Evolutionary conservation across 2,329 filamentous ascomycete species (phyloP).

Genomic region (Aurifilum marmelostoma): DNA sequence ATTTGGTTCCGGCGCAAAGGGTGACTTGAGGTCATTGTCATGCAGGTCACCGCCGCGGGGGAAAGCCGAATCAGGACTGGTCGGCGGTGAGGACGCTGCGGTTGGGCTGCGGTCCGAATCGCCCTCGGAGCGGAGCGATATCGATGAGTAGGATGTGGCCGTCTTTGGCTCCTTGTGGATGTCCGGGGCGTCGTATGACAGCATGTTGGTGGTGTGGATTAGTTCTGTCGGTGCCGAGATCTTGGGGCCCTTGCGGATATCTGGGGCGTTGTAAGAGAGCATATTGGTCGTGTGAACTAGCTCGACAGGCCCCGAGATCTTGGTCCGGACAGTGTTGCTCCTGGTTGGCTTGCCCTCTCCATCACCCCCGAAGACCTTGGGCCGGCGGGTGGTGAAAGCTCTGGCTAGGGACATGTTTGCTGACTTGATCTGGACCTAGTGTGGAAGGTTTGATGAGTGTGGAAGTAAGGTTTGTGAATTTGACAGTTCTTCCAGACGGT

Average conservation of each 20-base stretch:
- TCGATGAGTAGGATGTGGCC: conserved; percentile 55
- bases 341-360: conserved; percentile 47
- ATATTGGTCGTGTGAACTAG: conserved; percentile 95
- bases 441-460: background rate
- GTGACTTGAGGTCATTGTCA: conserved; percentile 40
- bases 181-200: conserved; percentile 92
- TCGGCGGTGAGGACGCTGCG: conserved; percentile 64
- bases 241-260: conserved; percentile 64
- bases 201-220: conserved; percentile 93
- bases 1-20: conserved; percentile 63
- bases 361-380: conserved; percentile 52
- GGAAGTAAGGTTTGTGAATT: background rate
- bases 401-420: conserved; percentile 57
- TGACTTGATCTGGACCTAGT: background rate
- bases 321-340: conserved; percentile 61
- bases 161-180: conserved; percentile 54
- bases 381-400: conserved; percentile 72
- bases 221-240: conserved; percentile 89
- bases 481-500: background rate
- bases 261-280: conserved; percentile 91
- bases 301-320: conserved; percentile 87
- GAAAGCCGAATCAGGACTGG: conserved; percentile 66
- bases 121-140: conserved; percentile 63
- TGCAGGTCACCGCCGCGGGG: conserved; percentile 36
- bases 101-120: conserved; percentile 70